phyloP scores from a whole-genome alignment of 805 yeast species.

The Candida nanaspora region DNA sequence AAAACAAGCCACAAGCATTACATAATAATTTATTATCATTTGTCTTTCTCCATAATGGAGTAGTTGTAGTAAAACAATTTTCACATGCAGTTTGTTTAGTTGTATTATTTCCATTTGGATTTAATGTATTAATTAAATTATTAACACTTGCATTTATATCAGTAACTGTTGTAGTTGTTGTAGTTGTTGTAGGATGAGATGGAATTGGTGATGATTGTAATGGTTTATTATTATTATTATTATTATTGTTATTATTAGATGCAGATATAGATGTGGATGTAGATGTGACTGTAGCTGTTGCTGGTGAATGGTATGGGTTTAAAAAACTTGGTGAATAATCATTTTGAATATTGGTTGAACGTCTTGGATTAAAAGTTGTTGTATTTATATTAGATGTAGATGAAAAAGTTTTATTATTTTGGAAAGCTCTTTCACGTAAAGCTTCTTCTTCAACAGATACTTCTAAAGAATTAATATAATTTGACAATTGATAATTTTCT shows the following conservation, averaged over 20 bases:
- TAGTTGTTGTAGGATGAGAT: conserved; percentile 3
- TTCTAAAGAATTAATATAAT: conserved; percentile 26
- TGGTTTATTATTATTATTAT: not conserved
- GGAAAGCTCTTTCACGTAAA: conserved; percentile 4
- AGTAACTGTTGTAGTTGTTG: not conserved
- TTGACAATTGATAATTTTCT: conserved; percentile 15
- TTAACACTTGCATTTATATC: not conserved
- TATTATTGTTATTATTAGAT: too few species aligned
- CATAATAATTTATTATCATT: conserved; percentile 81
- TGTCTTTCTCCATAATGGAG: conserved; percentile 86
- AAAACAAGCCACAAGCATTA: conserved; percentile 88
- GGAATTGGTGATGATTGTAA: conserved; percentile 1
- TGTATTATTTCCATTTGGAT: conserved; percentile 1
- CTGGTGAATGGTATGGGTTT: conserved; percentile 5
- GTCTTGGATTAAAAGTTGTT: not conserved
- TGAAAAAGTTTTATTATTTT: not conserved
- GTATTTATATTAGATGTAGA: not conserved
- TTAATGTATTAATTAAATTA: not conserved
- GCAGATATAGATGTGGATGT: too few species aligned
- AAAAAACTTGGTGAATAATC: conserved; percentile 3
- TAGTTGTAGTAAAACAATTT: conserved; percentile 85
- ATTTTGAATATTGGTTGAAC: conserved; percentile 5
- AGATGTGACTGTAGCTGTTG: not conserved
- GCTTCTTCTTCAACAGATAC: conserved; percentile 22
- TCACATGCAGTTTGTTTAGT: conserved; percentile 50